phyloP scores from a whole-genome alignment of 306 rosid genomes.

The Malus orientalis region DNA sequence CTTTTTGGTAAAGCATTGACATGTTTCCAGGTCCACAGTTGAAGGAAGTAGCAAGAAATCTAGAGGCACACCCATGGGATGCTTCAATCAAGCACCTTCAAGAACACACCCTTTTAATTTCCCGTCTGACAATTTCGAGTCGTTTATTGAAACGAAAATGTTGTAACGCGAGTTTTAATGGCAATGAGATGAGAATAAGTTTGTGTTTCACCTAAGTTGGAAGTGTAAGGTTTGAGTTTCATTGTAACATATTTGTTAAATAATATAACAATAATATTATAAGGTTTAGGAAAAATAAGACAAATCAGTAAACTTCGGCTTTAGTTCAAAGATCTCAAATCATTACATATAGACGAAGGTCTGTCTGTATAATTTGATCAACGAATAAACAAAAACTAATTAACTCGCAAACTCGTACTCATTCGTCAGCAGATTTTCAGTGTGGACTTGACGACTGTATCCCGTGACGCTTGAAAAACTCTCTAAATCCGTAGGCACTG shows the following conservation, averaged over 20 bases:
- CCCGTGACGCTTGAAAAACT: slow-evolving; percentile 77
- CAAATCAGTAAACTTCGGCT: background rate
- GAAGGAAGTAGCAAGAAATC: no score
- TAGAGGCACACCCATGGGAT: background rate
- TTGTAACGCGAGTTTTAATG: background rate
- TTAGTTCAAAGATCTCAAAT: background rate
- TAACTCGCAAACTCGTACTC: background rate
- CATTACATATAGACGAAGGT: background rate
- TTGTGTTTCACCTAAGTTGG: background rate
- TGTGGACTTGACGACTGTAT: slow-evolving; percentile 37
- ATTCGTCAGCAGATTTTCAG: slow-evolving; percentile 12
- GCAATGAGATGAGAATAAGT: background rate
- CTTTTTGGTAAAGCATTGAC: no score
- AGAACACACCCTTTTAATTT: background rate
- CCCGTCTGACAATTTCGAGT: no score
- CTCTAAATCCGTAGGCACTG: slow-evolving; percentile 86
- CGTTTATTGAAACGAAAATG: background rate
- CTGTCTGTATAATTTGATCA: background rate
- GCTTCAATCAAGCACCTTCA: background rate
- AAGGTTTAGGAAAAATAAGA: background rate
- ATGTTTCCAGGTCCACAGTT: no score
- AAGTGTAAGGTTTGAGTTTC: background rate
- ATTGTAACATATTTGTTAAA: background rate
- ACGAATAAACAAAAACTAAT: background rate
- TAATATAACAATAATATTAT: no score